phyloP scores from a whole-genome alignment of 805 yeast species.

The Jamesozyma gamospora region DNA sequence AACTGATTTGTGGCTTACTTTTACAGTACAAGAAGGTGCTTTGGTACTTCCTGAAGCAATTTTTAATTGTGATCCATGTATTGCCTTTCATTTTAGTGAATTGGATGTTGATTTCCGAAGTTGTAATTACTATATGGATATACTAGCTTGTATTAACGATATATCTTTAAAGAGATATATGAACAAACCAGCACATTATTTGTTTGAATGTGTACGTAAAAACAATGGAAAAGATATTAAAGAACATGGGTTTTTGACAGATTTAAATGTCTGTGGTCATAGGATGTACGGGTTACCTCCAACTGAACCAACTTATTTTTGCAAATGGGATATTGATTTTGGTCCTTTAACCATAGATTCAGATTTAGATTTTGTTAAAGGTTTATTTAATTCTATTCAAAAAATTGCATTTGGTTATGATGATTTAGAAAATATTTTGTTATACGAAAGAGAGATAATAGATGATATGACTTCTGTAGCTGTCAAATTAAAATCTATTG shows the following conservation, averaged over 20 bases:
- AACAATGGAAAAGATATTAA: slow-evolving; percentile 9
- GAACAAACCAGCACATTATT: slow-evolving; percentile 10
- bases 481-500: slow-evolving; percentile 42
- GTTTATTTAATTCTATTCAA: slow-evolving; percentile 33
- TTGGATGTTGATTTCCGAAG: slow-evolving; percentile 76
- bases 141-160: slow-evolving; percentile 48
- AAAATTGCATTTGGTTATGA: slow-evolving; percentile 53
- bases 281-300: slow-evolving; percentile 92
- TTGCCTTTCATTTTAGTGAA: slow-evolving; percentile 52
- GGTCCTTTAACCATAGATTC: slow-evolving; percentile 51
- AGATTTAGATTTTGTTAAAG: slow-evolving; percentile 35
- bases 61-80: slow-evolving; percentile 52
- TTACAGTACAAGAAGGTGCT: slow-evolving; percentile 60
- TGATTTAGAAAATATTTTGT: slow-evolving; percentile 69
- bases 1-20: slow-evolving; percentile 63
- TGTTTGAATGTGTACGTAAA: slow-evolving; percentile 26
- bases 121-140: slow-evolving; percentile 87
- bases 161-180: slow-evolving; percentile 11
- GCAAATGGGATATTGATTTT: slow-evolving; percentile 79
- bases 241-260: slow-evolving; percentile 29
- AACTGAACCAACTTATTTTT: slow-evolving; percentile 72
- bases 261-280: slow-evolving; percentile 67
- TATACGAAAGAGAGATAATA: slow-evolving; percentile 43
- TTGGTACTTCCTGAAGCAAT: slow-evolving; percentile 63
- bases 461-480: slow-evolving; percentile 63